Evolutionary conservation across 768 basidiomycete species (phyloP).

Genomic region (Auriscalpium microsporum): DNA sequence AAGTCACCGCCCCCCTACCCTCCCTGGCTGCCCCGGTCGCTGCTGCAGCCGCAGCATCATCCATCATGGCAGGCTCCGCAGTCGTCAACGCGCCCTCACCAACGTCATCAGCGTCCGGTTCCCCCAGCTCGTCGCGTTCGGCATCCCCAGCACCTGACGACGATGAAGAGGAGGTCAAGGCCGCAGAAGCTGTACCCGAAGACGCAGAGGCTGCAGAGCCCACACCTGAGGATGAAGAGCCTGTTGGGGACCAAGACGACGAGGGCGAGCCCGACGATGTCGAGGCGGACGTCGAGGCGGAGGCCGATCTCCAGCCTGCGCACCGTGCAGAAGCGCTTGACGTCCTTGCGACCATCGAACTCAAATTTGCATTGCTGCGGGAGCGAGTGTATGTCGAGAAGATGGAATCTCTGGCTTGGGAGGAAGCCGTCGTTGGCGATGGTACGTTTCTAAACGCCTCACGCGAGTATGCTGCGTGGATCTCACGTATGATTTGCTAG

Average conservation of each 20-base stretch:
- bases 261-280: conserved; percentile 14
- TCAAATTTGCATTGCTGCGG: conserved; percentile 82
- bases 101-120: conserved; percentile 31
- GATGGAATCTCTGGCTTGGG: conserved; percentile 85
- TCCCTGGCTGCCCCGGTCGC: conserved; percentile 18
- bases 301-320: conserved; percentile 69
- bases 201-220: conserved; percentile 24
- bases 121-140: conserved; percentile 22
- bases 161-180: conserved; percentile 9
- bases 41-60: conserved; percentile 35
- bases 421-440: conserved; percentile 70
- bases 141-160: conserved; percentile 14
- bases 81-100: conserved; percentile 32
- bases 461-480: not conserved
- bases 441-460: conserved; percentile 38
- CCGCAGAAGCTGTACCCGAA: conserved; percentile 9
- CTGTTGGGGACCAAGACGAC: conserved; percentile 7
- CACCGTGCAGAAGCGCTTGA: conserved; percentile 85
- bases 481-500: conserved; percentile 29
- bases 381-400: conserved; percentile 90
- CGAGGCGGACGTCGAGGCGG: conserved; percentile 38
- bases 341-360: conserved; percentile 80
- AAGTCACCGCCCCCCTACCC: not conserved
- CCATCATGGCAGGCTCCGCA: conserved; percentile 39
- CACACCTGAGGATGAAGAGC: conserved; percentile 14